A percentile compares a stretch with the other conserved stretches of the same genome.
Conservation (phyloP, 176 grass and related monocot species). For the Alloteropsis semialata region DNA sequence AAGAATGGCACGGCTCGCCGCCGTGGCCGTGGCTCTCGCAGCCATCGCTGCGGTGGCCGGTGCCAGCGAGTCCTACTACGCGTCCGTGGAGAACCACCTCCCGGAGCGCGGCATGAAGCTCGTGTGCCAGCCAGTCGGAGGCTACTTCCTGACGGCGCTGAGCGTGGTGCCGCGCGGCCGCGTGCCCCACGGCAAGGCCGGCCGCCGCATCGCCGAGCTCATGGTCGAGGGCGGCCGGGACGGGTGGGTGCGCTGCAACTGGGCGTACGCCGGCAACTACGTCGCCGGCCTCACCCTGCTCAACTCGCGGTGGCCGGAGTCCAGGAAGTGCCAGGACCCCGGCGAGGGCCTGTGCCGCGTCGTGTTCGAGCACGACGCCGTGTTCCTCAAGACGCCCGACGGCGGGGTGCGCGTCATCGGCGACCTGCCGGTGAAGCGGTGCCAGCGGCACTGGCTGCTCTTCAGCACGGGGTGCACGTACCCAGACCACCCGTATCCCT, state of each 20-base stretch:
- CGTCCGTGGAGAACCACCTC: constrained; percentile 33
- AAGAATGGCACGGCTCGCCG: constrained; percentile 32
- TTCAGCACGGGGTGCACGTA: constrained; percentile 46
- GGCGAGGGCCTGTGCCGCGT: constrained; percentile 24
- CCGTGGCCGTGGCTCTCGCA: neutral
- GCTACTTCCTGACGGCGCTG: neutral
- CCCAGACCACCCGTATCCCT: constrained; percentile 31
- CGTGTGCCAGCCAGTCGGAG: constrained; percentile 24
- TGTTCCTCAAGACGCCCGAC: constrained; percentile 14
- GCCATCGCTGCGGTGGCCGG: neutral
- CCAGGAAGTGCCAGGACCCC: constrained; percentile 9
- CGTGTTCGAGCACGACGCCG: constrained; percentile 32
- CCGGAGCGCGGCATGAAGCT: constrained; percentile 31
- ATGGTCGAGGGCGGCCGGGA: neutral
- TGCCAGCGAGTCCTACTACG: constrained; percentile 20
- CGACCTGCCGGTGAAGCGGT: constrained; percentile 43
- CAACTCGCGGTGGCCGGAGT: constrained; percentile 41
- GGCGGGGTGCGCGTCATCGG: neutral
- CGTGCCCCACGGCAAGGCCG: constrained; percentile 15
- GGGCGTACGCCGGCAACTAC: constrained; percentile 44
- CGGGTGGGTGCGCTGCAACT: constrained; percentile 38
- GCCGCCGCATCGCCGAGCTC: constrained; percentile 26
- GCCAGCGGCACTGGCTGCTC: constrained; percentile 25
- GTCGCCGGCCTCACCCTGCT: constrained; percentile 25
- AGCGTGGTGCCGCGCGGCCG: constrained; percentile 43